Evolutionary conservation across 805 yeast species (phyloP).

Genomic region (Metschnikowia peoriensis): DNA sequence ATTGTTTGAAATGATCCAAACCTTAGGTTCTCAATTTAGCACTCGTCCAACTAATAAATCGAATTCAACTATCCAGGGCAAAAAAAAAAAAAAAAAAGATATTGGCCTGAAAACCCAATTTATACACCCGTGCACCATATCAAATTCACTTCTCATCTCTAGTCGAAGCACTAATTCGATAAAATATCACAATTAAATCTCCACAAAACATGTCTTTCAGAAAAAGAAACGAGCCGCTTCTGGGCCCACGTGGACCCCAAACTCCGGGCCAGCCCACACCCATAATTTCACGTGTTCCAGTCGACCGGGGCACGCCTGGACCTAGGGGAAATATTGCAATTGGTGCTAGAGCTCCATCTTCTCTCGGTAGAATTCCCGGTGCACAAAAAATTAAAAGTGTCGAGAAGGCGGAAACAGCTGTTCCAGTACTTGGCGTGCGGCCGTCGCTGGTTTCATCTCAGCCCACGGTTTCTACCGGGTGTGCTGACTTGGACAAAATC

Average conservation of each 20-base stretch:
- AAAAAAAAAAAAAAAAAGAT: too few relatives aligned
- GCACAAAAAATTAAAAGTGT: too few relatives aligned
- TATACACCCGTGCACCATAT: conserved; percentile 3
- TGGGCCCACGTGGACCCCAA: conserved; percentile 8
- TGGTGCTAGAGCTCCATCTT: background rate
- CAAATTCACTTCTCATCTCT: background rate
- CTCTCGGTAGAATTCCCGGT: background rate
- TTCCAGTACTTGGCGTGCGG: conserved; percentile 51
- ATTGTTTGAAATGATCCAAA: too few relatives aligned
- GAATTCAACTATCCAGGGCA: too few relatives aligned
- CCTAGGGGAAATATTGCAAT: background rate
- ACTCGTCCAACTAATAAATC: too few relatives aligned
- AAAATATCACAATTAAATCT: background rate
- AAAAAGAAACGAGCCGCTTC: conserved; percentile 52
- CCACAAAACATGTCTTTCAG: conserved; percentile 51
- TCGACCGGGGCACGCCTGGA: conserved; percentile 2
- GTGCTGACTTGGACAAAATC: conserved; percentile 68
- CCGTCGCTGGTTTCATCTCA: conserved; percentile 79
- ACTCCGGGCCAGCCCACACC: conserved; percentile 1
- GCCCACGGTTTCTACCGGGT: conserved; percentile 78
- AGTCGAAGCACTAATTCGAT: background rate
- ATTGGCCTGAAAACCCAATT: background rate
- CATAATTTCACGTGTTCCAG: conserved; percentile 2
- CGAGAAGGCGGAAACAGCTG: conserved; percentile 18
- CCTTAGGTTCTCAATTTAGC: too few relatives aligned